Conservation (phyloP, 768 basidiomycete genomes). For the Lepiota brunneoincarnata region DNA sequence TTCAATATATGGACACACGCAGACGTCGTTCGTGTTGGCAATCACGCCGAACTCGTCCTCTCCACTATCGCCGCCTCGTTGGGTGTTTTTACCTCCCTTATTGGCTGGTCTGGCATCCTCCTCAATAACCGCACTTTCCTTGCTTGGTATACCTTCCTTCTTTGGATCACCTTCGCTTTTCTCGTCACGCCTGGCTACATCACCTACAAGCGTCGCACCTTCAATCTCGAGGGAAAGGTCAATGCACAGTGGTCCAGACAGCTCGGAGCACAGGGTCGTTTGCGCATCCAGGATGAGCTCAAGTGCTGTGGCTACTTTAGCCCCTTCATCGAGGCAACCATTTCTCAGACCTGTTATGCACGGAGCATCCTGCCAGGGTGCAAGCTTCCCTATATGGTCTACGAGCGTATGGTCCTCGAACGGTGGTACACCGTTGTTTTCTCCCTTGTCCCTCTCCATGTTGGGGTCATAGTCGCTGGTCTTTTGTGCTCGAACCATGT, state of each 20-base stretch:
- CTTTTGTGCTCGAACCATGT: slow-evolving; percentile 79
- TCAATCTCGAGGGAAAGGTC: slow-evolving; percentile 72
- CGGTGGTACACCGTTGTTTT: slow-evolving; percentile 69
- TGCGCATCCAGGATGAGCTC: slow-evolving; percentile 71
- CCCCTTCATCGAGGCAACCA: slow-evolving; percentile 77
- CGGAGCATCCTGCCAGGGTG: slow-evolving; percentile 71
- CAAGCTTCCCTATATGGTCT: slow-evolving; percentile 59
- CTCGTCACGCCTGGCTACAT: slow-evolving; percentile 78
- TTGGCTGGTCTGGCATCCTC: slow-evolving; percentile 82
- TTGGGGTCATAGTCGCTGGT: slow-evolving; percentile 59
- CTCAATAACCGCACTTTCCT: slow-evolving; percentile 87
- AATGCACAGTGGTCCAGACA: slow-evolving; percentile 69
- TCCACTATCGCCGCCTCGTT: slow-evolving; percentile 64
- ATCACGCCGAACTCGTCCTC: slow-evolving; percentile 62
- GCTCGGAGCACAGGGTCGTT: slow-evolving; percentile 55
- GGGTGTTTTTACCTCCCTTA: slow-evolving; percentile 61
- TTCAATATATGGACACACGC: slow-evolving; percentile 70
- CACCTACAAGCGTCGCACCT: slow-evolving; percentile 60
- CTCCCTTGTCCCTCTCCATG: slow-evolving; percentile 62
- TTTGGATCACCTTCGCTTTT: slow-evolving; percentile 73
- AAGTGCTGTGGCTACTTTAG: slow-evolving; percentile 78
- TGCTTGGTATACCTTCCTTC: slow-evolving; percentile 71
- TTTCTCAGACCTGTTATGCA: slow-evolving; percentile 71
- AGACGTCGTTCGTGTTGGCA: slow-evolving; percentile 68
- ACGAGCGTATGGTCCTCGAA: slow-evolving; percentile 50